Conservation (phyloP, 2,329 filamentous ascomycete species). For the Sporothrix brasiliensis region DNA sequence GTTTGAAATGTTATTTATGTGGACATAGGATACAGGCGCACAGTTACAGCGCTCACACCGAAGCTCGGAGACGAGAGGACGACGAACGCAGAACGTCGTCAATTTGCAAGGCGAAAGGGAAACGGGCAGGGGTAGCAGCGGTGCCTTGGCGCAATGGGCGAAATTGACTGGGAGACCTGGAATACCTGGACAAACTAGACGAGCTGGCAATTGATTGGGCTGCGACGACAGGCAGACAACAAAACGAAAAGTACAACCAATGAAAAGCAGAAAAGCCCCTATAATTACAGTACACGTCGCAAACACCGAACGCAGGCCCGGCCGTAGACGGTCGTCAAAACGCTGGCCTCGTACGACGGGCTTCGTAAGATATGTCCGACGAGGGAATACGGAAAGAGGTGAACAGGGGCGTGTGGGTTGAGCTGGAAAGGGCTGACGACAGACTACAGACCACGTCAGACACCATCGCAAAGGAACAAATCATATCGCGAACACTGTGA, state of each 20-base stretch:
- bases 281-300: background rate
- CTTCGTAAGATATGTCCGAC: no score
- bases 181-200: background rate
- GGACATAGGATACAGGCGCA: background rate
- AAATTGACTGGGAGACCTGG: background rate
- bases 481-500: background rate
- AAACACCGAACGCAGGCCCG: background rate
- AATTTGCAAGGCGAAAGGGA: background rate
- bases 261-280: background rate
- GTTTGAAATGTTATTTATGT: background rate
- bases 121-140: background rate
- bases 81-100: background rate
- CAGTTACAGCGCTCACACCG: background rate
- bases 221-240: background rate
- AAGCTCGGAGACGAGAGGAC: background rate
- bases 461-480: background rate
- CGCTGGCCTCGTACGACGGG: background rate
- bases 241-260: background rate
- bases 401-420: constrained; percentile 14
- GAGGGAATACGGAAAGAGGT: background rate
- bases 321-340: background rate
- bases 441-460: constrained; percentile 5
- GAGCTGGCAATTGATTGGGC: constrained; percentile 3
- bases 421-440: background rate
- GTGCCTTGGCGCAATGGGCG: constrained; percentile 6